Evolutionary conservation across 257 asterid genomes (phyloP).

Genomic region (Nicotiana undulata): DNA sequence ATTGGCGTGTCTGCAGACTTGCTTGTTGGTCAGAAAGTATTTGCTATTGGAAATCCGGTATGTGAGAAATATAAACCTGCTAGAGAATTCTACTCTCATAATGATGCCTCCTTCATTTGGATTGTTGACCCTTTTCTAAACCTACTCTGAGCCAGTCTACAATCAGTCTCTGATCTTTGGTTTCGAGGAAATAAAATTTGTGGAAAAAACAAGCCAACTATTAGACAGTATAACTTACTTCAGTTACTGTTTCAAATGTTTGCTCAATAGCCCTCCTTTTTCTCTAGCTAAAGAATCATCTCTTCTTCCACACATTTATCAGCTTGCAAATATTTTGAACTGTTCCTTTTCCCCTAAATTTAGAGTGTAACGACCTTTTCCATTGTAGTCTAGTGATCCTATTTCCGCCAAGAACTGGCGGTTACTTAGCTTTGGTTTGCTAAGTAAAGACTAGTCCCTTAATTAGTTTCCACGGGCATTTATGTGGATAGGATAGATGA

Average conservation of each 20-base stretch:
- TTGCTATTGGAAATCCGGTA: slow-evolving; percentile 96
- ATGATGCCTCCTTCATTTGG: background rate
- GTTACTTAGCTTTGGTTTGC: background rate
- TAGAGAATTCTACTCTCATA: background rate
- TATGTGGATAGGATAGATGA: no score
- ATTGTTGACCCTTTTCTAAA: background rate
- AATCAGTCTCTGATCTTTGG: background rate
- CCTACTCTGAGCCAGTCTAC: background rate
- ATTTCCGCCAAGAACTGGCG: background rate
- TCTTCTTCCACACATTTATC: background rate
- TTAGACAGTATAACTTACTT: background rate
- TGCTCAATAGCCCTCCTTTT: background rate
- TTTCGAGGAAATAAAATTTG: background rate
- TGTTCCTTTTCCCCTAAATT: background rate
- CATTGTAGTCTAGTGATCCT: background rate
- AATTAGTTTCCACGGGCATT: no score
- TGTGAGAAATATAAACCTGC: slow-evolving; percentile 15
- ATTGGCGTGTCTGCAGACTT: slow-evolving; percentile 86
- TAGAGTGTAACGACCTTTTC: background rate
- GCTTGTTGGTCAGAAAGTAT: slow-evolving; percentile 99
- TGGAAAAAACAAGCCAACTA: background rate
- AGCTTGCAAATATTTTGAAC: background rate
- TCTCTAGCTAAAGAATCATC: background rate
- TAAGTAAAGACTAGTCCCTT: no score
- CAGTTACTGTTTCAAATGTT: background rate